Evolutionary conservation across 2,329 filamentous ascomycete genomes (phyloP).

Genomic region (Parascedosporium putredinis): DNA sequence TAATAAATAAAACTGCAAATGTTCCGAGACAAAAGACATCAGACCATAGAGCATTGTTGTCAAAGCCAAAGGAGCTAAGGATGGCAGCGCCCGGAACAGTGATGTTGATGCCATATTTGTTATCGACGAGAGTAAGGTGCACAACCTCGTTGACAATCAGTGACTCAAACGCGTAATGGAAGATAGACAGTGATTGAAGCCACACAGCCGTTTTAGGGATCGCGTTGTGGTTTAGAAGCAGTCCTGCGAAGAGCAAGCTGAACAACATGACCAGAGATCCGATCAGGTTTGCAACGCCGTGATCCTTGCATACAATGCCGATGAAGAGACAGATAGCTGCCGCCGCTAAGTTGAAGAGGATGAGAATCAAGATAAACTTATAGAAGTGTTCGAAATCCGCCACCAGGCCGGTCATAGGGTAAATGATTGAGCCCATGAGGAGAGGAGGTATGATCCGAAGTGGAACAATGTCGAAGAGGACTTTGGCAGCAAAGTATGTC

Average conservation of each 20-base stretch:
- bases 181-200: conserved; percentile 90
- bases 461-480: conserved; percentile 96
- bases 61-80: conserved; percentile 86
- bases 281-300: conserved; percentile 83
- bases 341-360: conserved; percentile 92
- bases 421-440: conserved; percentile 90
- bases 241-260: conserved; percentile 84
- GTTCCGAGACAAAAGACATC: conserved; percentile 74
- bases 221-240: conserved; percentile 87
- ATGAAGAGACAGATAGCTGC: conserved; percentile 92
- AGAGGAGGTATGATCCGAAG: conserved; percentile 90
- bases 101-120: conserved; percentile 94
- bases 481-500: conserved; percentile 90
- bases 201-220: conserved; percentile 79
- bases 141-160: conserved; percentile 51
- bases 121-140: conserved; percentile 78
- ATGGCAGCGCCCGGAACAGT: conserved; percentile 92
- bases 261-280: conserved; percentile 97
- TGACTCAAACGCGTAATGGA: conserved; percentile 30
- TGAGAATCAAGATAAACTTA: conserved; percentile 82
- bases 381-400: conserved; percentile 75
- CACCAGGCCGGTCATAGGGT: conserved; percentile 93
- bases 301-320: conserved; percentile 87
- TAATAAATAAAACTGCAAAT: conserved; percentile 72
- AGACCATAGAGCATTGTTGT: conserved; percentile 74